Evolutionary conservation across 1,284 basidiomycete genomes (phyloP).

Genomic region (Apiotrichum akiyoshidainum): DNA sequence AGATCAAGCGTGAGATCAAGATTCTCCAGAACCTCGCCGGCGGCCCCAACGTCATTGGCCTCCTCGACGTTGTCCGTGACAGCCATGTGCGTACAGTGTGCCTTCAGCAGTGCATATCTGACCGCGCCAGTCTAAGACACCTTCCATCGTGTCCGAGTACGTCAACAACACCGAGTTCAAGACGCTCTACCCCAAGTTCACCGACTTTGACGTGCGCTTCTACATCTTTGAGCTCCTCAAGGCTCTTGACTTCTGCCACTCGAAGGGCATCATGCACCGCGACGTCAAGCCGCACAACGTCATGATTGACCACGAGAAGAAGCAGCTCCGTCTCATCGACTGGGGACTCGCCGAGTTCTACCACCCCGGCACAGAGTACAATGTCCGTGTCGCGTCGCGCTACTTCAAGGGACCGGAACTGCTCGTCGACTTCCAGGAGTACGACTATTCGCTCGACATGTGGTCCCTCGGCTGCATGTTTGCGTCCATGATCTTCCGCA

Average conservation of each 20-base stretch:
- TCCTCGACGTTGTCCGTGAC: slow-evolving; percentile 94
- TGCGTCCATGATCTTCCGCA: slow-evolving; percentile 99
- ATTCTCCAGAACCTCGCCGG: slow-evolving; percentile 95
- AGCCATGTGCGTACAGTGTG: slow-evolving; percentile 46
- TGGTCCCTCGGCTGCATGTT: slow-evolving; percentile 99
- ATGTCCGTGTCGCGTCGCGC: slow-evolving; percentile 92
- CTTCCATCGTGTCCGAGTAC: slow-evolving; percentile 96
- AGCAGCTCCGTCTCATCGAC: slow-evolving; percentile 94
- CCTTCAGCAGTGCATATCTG: slow-evolving; percentile 24
- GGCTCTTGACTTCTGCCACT: slow-evolving; percentile 97
- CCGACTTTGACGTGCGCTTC: slow-evolving; percentile 90
- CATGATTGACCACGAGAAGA: slow-evolving; percentile 98
- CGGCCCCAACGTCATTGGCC: slow-evolving; percentile 79
- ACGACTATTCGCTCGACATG: slow-evolving; percentile 95
- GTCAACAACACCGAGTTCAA: slow-evolving; percentile 99
- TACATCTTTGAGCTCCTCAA: slow-evolving; percentile 97
- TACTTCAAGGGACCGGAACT: slow-evolving; percentile 99
- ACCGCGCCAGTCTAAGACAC: slow-evolving; percentile 73
- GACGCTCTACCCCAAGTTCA: slow-evolving; percentile 89
- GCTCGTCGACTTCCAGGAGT: slow-evolving; percentile 96
- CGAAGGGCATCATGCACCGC: slow-evolving; percentile 97
- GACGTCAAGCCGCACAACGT: slow-evolving; percentile 99
- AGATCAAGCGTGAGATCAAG: slow-evolving; percentile 99
- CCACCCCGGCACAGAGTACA: slow-evolving; percentile 95
- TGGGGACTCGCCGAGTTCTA: slow-evolving; percentile 99